Evolutionary conservation across 2,329 filamentous ascomycete genomes (phyloP).

Genomic region (Geosmithia flava): DNA sequence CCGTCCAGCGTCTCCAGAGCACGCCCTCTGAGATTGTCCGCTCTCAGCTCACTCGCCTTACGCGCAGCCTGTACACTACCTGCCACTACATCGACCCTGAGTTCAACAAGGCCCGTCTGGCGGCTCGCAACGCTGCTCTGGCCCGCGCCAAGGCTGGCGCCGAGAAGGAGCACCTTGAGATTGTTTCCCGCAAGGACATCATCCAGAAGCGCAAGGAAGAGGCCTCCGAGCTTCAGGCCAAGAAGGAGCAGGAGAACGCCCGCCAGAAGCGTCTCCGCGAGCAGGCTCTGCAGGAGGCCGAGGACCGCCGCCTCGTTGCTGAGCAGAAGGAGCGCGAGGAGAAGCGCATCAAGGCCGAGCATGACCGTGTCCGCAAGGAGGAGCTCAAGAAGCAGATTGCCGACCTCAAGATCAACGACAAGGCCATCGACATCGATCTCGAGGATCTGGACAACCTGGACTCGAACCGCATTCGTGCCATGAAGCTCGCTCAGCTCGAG

Average conservation of each 20-base stretch:
- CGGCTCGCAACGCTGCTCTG: slow-evolving; percentile 69
- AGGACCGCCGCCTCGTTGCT: slow-evolving; percentile 77
- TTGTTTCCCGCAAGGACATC: slow-evolving; percentile 72
- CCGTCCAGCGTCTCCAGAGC: slow-evolving; percentile 90
- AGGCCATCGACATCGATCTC: slow-evolving; percentile 62
- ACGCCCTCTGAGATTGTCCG: slow-evolving; percentile 96
- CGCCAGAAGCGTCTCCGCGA: slow-evolving; percentile 76
- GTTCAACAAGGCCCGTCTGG: slow-evolving; percentile 70
- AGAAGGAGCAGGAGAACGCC: slow-evolving; percentile 86
- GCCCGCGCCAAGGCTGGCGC: slow-evolving; percentile 74
- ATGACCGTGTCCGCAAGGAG: slow-evolving; percentile 80
- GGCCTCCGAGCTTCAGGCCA: slow-evolving; percentile 76
- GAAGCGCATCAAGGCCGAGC: slow-evolving; percentile 74
- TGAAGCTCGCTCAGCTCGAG: slow-evolving; percentile 92
- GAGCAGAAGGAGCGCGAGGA: slow-evolving; percentile 87
- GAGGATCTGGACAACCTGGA: slow-evolving; percentile 79
- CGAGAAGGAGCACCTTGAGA: slow-evolving; percentile 83
- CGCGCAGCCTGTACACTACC: slow-evolving; percentile 82
- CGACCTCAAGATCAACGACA: slow-evolving; percentile 81
- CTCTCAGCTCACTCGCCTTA: slow-evolving; percentile 82
- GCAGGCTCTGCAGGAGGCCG: slow-evolving; percentile 79
- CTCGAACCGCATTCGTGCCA: slow-evolving; percentile 76
- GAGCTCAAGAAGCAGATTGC: slow-evolving; percentile 88
- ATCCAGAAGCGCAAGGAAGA: slow-evolving; percentile 97
- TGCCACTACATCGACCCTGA: slow-evolving; percentile 91